A percentile compares a stretch with the other conserved stretches of the same genome.
Evolutionary conservation across 371 early-diverging fungal genomes (phyloP).

Genomic region (Mucor indicus): DNA sequence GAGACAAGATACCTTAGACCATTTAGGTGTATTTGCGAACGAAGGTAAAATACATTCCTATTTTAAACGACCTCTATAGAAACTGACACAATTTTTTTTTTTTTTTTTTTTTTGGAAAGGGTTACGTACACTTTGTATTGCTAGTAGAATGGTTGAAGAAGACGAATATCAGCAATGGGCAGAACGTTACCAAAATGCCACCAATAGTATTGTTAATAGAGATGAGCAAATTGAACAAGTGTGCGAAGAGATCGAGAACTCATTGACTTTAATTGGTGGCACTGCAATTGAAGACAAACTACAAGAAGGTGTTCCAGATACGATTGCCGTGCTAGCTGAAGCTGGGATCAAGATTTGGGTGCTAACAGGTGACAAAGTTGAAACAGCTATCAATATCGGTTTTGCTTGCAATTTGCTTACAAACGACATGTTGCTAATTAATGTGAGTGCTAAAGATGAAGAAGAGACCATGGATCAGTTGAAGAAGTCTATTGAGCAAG

Average conservation of each 20-base stretch:
- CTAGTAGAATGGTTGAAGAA: constrained; percentile 71
- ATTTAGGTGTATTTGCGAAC: constrained; percentile 73
- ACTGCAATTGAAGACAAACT: constrained; percentile 93
- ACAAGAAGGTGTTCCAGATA: constrained; percentile 91
- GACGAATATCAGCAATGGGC: constrained; percentile 82
- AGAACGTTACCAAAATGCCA: constrained; percentile 71
- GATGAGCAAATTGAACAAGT: constrained; percentile 77
- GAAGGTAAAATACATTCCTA: constrained; percentile 46
- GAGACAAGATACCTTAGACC: constrained; percentile 34
- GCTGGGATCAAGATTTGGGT: constrained; percentile 98
- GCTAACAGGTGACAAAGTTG: constrained; percentile 98
- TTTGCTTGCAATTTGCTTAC: constrained; percentile 80
- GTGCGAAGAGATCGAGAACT: constrained; percentile 81
- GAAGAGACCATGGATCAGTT: constrained; percentile 63
- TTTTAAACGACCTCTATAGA: too few relatives aligned
- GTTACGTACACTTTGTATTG: constrained; percentile 87
- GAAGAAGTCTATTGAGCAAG: constrained; percentile 31
- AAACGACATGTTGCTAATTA: constrained; percentile 66
- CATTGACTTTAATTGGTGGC: constrained; percentile 72
- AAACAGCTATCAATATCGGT: constrained; percentile 97
- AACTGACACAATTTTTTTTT: too few relatives aligned
- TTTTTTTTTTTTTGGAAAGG: too few relatives aligned
- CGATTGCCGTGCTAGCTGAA: constrained; percentile 80
- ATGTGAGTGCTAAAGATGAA: constrained; percentile 63
- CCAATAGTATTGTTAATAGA: constrained; percentile 78